Base-by-base conservation (phyloP, 306 rosid genomes). In the Prunus mume region DNA sequence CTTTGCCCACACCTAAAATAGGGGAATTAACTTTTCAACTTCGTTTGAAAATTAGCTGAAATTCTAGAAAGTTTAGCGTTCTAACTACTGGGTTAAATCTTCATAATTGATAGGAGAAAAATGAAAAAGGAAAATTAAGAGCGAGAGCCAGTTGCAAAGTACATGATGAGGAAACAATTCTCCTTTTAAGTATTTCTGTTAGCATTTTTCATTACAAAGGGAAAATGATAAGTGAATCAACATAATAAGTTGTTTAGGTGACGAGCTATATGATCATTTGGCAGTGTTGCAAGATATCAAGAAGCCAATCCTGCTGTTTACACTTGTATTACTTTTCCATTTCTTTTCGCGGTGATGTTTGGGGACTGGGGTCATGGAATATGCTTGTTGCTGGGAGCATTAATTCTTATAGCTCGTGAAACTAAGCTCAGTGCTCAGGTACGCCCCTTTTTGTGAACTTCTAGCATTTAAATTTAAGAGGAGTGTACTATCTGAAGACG, bases 321-420 rank as follows among this genome's bases (percentile, higher is more conserved):
- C 82, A 88, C 97, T 43, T 85, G 86, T 68, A 76, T 96, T 75
- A 85, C 96, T 68, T 96, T 96, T 84, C 99, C 99, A 18, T 96
- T 96, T 86, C 97, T 96, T 67, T 96, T 96, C 70, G 98, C 98
- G 27, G 86, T 96, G 81, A 96, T 96, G 99, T 96, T 92, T 92
- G 99, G 99, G 82, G 99, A 96, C 82, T 96, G 98, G 99, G 99
- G 99, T 83, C 99, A 96, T 83, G 99, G 99, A 81, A 88, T 92
- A 86, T 96, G 99, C 87, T 85, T 96, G 84, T 83, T 96, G 87
- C 65, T 96, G 68, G 99, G 99, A 81, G 98, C 99, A 74, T 78
- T 96, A 70, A 32, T 89, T 91, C 99, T 96, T 80, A 87, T 96
- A 84, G 97, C 97, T 63, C 96, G 90, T 54, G 99, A 96, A 88